These are phyloP conservation scores for Saitozyma podzolica DNA, from an alignment of 768 basidiomycete genomes.

Conservation along the genomic window DNA sequence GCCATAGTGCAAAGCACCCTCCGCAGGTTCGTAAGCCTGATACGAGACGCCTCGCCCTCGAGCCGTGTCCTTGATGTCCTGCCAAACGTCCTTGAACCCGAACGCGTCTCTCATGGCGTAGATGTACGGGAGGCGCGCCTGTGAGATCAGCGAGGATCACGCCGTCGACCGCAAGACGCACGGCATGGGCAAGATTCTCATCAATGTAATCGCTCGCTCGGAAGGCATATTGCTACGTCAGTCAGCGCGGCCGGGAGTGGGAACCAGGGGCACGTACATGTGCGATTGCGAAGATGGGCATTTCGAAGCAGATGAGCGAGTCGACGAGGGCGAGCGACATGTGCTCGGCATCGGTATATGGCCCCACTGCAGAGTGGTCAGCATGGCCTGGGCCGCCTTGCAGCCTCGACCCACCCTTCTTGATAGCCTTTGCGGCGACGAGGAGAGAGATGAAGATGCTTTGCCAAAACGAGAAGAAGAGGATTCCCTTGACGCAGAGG, in stretches of 20 bases:
- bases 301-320: constrained; percentile 89
- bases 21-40: constrained; percentile 92
- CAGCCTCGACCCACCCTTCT: constrained; percentile 53
- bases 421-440: constrained; percentile 77
- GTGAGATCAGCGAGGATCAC: constrained; percentile 5
- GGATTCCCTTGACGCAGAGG: constrained; percentile 95
- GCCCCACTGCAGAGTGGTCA: constrained; percentile 60
- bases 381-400: background rate
- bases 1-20: constrained; percentile 89
- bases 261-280: constrained; percentile 61
- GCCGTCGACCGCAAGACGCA: constrained; percentile 41
- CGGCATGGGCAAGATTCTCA: constrained; percentile 64
- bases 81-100: constrained; percentile 78
- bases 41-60: constrained; percentile 91
- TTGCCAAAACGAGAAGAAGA: constrained; percentile 99
- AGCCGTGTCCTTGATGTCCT: constrained; percentile 78
- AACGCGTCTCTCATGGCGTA: constrained; percentile 88
- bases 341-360: constrained; percentile 82
- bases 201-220: constrained; percentile 84
- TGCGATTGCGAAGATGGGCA: constrained; percentile 94
- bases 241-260: constrained; percentile 1
- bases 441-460: constrained; percentile 79
- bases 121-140: constrained; percentile 75
- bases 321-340: constrained; percentile 89
- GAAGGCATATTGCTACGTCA: constrained; percentile 69